phyloP scores from a whole-genome alignment of 306 rosid species.

The Cucumis hystrix region DNA sequence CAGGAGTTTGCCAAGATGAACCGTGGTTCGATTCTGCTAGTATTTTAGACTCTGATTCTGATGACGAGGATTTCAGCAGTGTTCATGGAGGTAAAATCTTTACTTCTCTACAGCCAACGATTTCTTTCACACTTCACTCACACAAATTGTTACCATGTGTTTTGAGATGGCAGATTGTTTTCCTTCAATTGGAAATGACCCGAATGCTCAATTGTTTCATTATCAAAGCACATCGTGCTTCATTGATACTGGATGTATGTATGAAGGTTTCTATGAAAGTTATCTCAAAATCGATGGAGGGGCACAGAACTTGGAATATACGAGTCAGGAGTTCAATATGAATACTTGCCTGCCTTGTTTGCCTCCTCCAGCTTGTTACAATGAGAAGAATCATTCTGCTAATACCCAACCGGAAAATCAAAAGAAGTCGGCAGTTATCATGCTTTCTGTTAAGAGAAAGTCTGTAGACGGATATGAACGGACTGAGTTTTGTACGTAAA shows the following conservation, averaged over 20 bases:
- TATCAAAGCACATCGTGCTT: slow-evolving; percentile 58
- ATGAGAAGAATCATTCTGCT: slow-evolving; percentile 25
- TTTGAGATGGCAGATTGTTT: slow-evolving; percentile 42
- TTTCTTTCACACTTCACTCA: neutral
- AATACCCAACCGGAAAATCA: slow-evolving; percentile 14
- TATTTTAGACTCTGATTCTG: slow-evolving; percentile 77
- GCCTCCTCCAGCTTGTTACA: slow-evolving; percentile 20
- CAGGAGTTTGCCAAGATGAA: slow-evolving; percentile 66
- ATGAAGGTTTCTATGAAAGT: slow-evolving; percentile 67
- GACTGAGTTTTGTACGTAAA: slow-evolving; percentile 37
- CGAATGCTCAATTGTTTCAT: slow-evolving; percentile 48
- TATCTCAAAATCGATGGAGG: slow-evolving; percentile 53
- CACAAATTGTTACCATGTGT: slow-evolving; percentile 1
- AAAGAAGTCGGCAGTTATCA: slow-evolving; percentile 55
- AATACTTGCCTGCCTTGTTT: slow-evolving; percentile 23
- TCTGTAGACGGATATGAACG: slow-evolving; percentile 45
- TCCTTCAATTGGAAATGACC: slow-evolving; percentile 38
- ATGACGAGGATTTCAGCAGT: slow-evolving; percentile 48
- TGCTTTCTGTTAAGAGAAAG: slow-evolving; percentile 55
- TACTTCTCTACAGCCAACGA: neutral
- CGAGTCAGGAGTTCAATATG: slow-evolving; percentile 36
- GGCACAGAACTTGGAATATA: slow-evolving; percentile 26
- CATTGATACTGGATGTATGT: slow-evolving; percentile 40
- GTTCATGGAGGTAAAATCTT: slow-evolving; percentile 68
- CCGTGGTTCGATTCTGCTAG: slow-evolving; percentile 83